phyloP scores from a whole-genome alignment of 2,329 filamentous ascomycete species.

The Chaetoscypha palmicola region DNA sequence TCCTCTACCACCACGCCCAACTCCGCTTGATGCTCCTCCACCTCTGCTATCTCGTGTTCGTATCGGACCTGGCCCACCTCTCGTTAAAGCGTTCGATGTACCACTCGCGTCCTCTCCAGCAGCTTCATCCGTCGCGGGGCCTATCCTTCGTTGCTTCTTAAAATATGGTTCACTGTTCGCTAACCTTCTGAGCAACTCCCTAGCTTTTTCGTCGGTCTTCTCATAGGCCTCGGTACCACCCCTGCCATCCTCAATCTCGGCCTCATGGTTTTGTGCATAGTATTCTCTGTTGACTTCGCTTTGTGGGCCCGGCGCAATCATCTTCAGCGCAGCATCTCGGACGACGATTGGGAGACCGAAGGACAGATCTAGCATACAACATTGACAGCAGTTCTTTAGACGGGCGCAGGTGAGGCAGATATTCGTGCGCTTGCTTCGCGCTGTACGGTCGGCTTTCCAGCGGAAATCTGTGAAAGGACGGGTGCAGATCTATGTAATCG shows the following conservation, averaged over 20 bases:
- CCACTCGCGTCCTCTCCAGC: slow-evolving; percentile 34
- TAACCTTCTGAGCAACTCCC: slow-evolving; percentile 75
- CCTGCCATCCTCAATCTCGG: slow-evolving; percentile 85
- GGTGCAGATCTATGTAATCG: slow-evolving; percentile 56
- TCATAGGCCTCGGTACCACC: slow-evolving; percentile 85
- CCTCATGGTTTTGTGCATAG: slow-evolving; percentile 96
- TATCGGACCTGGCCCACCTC: slow-evolving; percentile 66
- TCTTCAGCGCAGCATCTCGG: slow-evolving; percentile 92
- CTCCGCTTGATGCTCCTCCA: slow-evolving; percentile 35
- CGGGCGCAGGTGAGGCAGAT: slow-evolving; percentile 96
- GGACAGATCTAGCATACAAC: slow-evolving; percentile 95
- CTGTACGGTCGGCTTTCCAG: slow-evolving; percentile 88
- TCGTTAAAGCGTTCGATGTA: slow-evolving; percentile 34
- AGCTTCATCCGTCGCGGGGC: slow-evolving; percentile 44
- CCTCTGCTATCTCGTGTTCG: slow-evolving; percentile 62
- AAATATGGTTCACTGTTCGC: slow-evolving; percentile 95
- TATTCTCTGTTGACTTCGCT: slow-evolving; percentile 95
- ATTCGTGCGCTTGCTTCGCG: slow-evolving; percentile 86
- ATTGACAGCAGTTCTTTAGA: slow-evolving; percentile 97
- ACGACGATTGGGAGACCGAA: slow-evolving; percentile 94
- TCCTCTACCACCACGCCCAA: slow-evolving; percentile 34
- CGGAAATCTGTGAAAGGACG: slow-evolving; percentile 92
- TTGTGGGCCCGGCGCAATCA: slow-evolving; percentile 88
- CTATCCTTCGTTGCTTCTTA: slow-evolving; percentile 73
- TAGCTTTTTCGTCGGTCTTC: slow-evolving; percentile 93